phyloP scores from a whole-genome alignment of 1,284 basidiomycete species.

The Kalmanozyma brasiliensis region DNA sequence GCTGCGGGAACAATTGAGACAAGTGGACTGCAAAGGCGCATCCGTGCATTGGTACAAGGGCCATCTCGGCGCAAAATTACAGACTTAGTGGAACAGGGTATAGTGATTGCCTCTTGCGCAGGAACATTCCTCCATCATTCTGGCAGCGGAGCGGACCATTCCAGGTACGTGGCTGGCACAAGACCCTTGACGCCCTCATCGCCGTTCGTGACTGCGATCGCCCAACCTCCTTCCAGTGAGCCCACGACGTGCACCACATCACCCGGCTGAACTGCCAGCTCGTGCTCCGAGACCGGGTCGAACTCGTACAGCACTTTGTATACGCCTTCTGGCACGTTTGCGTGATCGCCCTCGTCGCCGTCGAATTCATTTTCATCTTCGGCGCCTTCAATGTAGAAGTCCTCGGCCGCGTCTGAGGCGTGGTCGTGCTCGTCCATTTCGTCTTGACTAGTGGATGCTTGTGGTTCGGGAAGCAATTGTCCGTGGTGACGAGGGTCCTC shows the following conservation, averaged over 20 bases:
- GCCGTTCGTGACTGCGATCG: slow-evolving; percentile 39
- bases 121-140: slow-evolving; percentile 2
- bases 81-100: too few species aligned
- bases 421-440: slow-evolving; percentile 13
- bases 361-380: slow-evolving; percentile 48
- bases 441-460: not conserved
- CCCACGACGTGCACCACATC: slow-evolving; percentile 50
- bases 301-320: slow-evolving; percentile 57
- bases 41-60: slow-evolving; percentile 7
- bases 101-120: not conserved
- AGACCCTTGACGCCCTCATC: slow-evolving; percentile 33
- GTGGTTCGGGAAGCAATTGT: slow-evolving; percentile 8
- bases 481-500: slow-evolving; percentile 50
- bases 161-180: slow-evolving; percentile 50
- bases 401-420: slow-evolving; percentile 19
- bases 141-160: slow-evolving; percentile 34
- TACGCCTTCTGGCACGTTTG: slow-evolving; percentile 36
- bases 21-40: too few species aligned
- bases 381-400: slow-evolving; percentile 37
- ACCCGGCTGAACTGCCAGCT: slow-evolving; percentile 41
- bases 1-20: too few species aligned
- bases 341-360: slow-evolving; percentile 38
- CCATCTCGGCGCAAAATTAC: slow-evolving; percentile 5
- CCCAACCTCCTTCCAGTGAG: slow-evolving; percentile 54
- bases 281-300: slow-evolving; percentile 51